A percentile compares a stretch with the other conserved stretches of the same genome.
Conservation (phyloP, 495 filamentous ascomycete species). For the Trichoderma asperelloides region DNA sequence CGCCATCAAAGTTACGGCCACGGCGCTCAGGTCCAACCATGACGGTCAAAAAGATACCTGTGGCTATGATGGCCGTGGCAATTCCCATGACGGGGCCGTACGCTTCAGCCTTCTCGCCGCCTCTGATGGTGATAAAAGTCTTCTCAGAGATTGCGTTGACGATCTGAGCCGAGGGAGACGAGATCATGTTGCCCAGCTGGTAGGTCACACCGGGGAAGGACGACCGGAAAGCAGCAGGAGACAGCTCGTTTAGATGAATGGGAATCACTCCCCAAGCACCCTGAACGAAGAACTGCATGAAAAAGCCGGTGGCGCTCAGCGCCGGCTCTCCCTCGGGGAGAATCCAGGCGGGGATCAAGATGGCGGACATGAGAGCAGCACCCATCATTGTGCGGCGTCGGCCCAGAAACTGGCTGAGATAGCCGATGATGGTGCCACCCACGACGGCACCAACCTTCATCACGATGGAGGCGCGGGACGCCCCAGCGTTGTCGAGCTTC, state of each 20-base stretch:
- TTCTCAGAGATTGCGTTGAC: slow-evolving; percentile 58
- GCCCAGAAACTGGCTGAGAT: slow-evolving; percentile 61
- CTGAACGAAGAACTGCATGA: slow-evolving; percentile 71
- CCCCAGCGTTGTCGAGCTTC: slow-evolving; percentile 47
- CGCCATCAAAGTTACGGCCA: slow-evolving; percentile 57
- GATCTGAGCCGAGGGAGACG: slow-evolving; percentile 62
- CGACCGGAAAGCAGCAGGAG: slow-evolving; percentile 65
- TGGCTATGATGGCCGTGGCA: slow-evolving; percentile 58
- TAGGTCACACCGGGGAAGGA: slow-evolving; percentile 59
- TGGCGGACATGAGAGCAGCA: slow-evolving; percentile 45
- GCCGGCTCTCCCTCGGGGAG: slow-evolving; percentile 46
- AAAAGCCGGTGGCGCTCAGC: slow-evolving; percentile 60
- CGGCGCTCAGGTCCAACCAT: slow-evolving; percentile 57
- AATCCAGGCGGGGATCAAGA: slow-evolving; percentile 65
- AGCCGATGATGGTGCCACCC: slow-evolving; percentile 64
- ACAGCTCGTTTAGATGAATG: slow-evolving; percentile 70
- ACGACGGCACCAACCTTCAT: slow-evolving; percentile 68
- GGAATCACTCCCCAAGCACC: slow-evolving; percentile 73
- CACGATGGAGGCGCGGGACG: slow-evolving; percentile 61
- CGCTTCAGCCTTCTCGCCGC: slow-evolving; percentile 47
- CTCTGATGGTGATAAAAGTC: slow-evolving; percentile 34
- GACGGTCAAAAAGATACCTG: slow-evolving; percentile 53
- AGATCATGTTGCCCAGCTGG: slow-evolving; percentile 70
- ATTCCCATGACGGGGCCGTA: slow-evolving; percentile 64
- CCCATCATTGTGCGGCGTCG: slow-evolving; percentile 58